phyloP scores from a whole-genome alignment of 2,329 filamentous ascomycete genomes.

The Exophiala alcalophila region DNA sequence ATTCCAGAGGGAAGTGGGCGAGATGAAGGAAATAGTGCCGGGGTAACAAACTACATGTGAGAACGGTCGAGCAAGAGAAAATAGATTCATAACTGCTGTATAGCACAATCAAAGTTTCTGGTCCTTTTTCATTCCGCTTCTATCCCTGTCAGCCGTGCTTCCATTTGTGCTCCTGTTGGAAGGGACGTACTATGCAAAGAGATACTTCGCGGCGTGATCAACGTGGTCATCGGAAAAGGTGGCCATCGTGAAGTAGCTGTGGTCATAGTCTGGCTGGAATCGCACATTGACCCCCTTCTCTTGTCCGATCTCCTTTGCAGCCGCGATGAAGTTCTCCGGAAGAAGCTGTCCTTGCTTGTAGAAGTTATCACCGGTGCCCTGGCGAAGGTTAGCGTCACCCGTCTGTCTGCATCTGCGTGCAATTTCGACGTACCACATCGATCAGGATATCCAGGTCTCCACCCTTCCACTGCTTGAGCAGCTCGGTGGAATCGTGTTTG shows the following conservation, averaged over 20 bases:
- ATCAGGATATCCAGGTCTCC: conserved; percentile 72
- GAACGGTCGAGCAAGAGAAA: too few species aligned
- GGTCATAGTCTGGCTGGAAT: conserved; percentile 89
- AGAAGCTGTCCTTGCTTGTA: conserved; percentile 91
- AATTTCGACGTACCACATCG: conserved; percentile 67
- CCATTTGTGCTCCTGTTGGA: neutral
- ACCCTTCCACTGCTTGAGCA: conserved; percentile 72
- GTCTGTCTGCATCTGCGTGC: neutral
- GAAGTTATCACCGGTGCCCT: conserved; percentile 93
- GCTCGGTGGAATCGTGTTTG: conserved; percentile 86
- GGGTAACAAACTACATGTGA: too few species aligned
- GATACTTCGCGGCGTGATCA: conserved; percentile 82
- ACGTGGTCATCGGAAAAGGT: conserved; percentile 88
- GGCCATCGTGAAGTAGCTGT: conserved; percentile 96
- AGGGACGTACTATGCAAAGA: conserved; percentile 57
- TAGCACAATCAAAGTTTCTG: conserved; percentile 31
- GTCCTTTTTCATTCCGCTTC: conserved; percentile 29
- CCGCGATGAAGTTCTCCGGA: conserved; percentile 85
- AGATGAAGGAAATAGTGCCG: too few species aligned
- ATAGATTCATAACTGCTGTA: too few species aligned
- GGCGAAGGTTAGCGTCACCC: conserved; percentile 7
- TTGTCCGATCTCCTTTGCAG: conserved; percentile 71
- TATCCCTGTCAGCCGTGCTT: conserved; percentile 27
- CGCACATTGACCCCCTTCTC: conserved; percentile 69
- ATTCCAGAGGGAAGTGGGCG: too few species aligned